Base-by-base conservation (phyloP, 306 rosid genomes). In the Cucurbita maxima region DNA sequence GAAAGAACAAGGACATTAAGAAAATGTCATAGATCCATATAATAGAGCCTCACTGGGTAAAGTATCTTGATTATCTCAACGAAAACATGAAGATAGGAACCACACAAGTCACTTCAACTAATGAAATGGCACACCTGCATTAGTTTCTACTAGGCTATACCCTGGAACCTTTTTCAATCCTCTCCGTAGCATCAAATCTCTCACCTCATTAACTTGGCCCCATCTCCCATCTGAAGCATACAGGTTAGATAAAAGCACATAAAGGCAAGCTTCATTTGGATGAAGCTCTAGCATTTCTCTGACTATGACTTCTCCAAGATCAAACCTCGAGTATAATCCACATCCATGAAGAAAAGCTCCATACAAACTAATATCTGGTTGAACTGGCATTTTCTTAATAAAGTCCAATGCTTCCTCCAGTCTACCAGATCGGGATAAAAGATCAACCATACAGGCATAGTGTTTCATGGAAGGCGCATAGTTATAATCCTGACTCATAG, bases 141-240 rank as follows among this genome's bases (percentile, higher is more conserved):
- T 30, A 19, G 22, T 91, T 79, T 84, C 84, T 68, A 91, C 82
- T 51, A 76, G 71, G 81, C 96, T 89, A 76, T 62, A 75, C 58
- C 86, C 96, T 48, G 90, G 93, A 69, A 76, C 81, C 79, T 89
- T 89, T 75, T 77, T 83, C 76, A 91, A 75, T 53, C 91, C 87
- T 73, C 83, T 87, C 16, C 77, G 83, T 79, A 82, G 86, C 87
- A 91, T 87, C 75, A 82, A 66, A 80, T 86, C 80, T 69, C 93
- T 89, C 68, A 89, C 83, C 75, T 84, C 81, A 83, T 83, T 83
- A 81, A 91, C 96, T 79, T 83, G 82, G 79, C 87, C 83, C 96
- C 97, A 91, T 79, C 93, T 86, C 63, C 96, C 96, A 84, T 87
- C 91, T 2, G 84, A 89, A 76, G 96, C 96, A 84, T 86, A 89